Evolutionary conservation across 2,329 filamentous ascomycete genomes (phyloP), one percentile per base, ranked within the genome.

Genomic region (Fusarium sulawesiense): DNA sequence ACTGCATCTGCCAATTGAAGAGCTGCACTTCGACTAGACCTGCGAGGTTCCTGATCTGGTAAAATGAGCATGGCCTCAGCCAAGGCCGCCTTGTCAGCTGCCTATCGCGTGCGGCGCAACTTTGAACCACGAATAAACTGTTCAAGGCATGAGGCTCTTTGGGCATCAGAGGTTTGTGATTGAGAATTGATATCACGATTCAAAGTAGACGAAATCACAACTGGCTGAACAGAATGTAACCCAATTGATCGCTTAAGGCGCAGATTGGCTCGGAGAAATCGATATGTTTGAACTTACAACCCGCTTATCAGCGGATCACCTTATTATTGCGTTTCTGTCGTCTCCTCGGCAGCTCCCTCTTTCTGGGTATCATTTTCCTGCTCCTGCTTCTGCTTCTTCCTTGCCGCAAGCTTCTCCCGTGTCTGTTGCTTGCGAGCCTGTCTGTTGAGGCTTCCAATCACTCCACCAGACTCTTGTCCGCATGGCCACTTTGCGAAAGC

Each of bases 401-500:
- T 86, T 2, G 80, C 78, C 65, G 82, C 79, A 40, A 87, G 78
- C 73, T 83, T 76, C 65, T 88, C 84, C 54, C 86, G 82, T 77
- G 88, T 89, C 76, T 88, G 83, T 73, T 85, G 83, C 70, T 88
- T 88, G 20, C 87, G 83, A 6, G 83, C 79, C 50, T 84, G 82
- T 76, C 87, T 86, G 70, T 87, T 85, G 27, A 88, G 69, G 55
- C 81, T 85, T 32, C 85, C 86, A 61, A 87, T 86, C 18, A 87
- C 83, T 67, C 81, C 83, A 56, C 76, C 82, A n/a, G 34, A 37
- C 74, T 87, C 85, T 41, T 83, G 81, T 27, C 84, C 85, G 55
- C 88, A 87, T 1, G 89, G 89, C 87, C 90, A 93, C 68, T 86
- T 88, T 55, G 86, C 83, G 70, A 86, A 81, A 53, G 90, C 89